Conservation (phyloP, 2,329 filamentous ascomycete genomes). For the Chalara sp. region DNA sequence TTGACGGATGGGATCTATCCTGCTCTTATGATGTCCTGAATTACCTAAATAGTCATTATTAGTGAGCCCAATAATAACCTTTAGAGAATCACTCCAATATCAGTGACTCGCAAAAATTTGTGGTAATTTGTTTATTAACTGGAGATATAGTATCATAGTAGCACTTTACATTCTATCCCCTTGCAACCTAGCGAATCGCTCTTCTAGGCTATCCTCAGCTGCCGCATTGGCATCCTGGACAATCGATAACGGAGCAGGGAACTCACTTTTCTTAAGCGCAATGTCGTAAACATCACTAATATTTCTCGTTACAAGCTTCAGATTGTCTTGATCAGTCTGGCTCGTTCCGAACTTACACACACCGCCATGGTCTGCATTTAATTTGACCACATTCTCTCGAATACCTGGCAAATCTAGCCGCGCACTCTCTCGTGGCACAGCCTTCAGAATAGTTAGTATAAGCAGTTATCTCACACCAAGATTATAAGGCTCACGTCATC, state of each 20-base stretch:
- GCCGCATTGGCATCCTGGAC: too few species aligned
- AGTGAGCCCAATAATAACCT: background rate
- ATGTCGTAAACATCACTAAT: too few species aligned
- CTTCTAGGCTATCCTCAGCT: too few species aligned
- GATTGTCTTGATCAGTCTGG: slow-evolving; percentile 5
- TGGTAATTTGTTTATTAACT: too few species aligned
- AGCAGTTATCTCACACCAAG: background rate
- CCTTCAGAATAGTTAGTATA: background rate
- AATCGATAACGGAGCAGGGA: too few species aligned
- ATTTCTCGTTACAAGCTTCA: background rate
- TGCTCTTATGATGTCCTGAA: background rate
- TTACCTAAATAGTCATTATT: background rate
- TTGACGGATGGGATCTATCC: background rate
- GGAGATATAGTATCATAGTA: too few species aligned
- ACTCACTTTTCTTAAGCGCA: too few species aligned
- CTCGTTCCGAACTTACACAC: slow-evolving; percentile 5
- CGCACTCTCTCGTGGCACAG: slow-evolving; percentile 5
- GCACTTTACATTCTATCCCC: too few species aligned
- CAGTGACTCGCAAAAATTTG: background rate
- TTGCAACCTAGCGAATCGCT: too few species aligned
- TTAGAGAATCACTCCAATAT: background rate
- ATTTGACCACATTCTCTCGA: slow-evolving; percentile 5
- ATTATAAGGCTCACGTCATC: slow-evolving; percentile 12
- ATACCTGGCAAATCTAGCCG: slow-evolving; percentile 4
- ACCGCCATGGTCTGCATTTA: slow-evolving; percentile 8